phyloP scores from a whole-genome alignment of 2,329 filamentous ascomycete species.

The Aspergillus spinulosporus region DNA sequence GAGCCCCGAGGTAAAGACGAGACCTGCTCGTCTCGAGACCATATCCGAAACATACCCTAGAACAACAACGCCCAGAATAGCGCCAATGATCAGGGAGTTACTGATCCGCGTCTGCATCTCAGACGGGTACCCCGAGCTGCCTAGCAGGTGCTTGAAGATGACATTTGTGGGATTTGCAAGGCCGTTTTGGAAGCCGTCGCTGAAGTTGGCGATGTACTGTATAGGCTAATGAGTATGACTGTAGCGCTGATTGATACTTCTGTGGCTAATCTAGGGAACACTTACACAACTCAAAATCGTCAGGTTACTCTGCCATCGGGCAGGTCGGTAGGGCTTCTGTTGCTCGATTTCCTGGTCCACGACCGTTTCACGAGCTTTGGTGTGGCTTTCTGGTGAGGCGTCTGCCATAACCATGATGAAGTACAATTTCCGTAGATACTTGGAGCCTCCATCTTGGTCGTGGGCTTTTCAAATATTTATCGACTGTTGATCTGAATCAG shows the following conservation, averaged over 20 bases:
- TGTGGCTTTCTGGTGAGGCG: not conserved
- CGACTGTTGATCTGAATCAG: not conserved
- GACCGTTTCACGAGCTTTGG: constrained; percentile 2
- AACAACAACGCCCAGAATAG: constrained; percentile 31
- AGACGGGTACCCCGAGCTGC: constrained; percentile 24
- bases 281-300: constrained; percentile 34
- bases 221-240: too few species aligned
- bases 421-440: not conserved
- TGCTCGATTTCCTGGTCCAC: constrained; percentile 7
- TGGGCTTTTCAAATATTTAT: not conserved
- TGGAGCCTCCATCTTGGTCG: not conserved
- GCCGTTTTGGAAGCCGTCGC: constrained; percentile 33
- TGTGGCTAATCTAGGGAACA: not conserved
- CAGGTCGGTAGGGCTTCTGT: constrained; percentile 22
- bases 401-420: not conserved
- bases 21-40: constrained; percentile 28
- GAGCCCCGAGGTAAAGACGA: constrained; percentile 32
- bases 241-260: not conserved
- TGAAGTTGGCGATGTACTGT: constrained; percentile 36
- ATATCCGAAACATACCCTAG: constrained; percentile 33
- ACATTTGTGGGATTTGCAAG: constrained; percentile 37
- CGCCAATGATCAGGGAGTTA: constrained; percentile 32
- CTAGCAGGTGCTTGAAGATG: constrained; percentile 33
- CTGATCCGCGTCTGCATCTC: constrained; percentile 35
- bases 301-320: constrained; percentile 30